Base-by-base conservation (phyloP, 1,284 basidiomycete genomes). In the Trichosporon sp. region DNA sequence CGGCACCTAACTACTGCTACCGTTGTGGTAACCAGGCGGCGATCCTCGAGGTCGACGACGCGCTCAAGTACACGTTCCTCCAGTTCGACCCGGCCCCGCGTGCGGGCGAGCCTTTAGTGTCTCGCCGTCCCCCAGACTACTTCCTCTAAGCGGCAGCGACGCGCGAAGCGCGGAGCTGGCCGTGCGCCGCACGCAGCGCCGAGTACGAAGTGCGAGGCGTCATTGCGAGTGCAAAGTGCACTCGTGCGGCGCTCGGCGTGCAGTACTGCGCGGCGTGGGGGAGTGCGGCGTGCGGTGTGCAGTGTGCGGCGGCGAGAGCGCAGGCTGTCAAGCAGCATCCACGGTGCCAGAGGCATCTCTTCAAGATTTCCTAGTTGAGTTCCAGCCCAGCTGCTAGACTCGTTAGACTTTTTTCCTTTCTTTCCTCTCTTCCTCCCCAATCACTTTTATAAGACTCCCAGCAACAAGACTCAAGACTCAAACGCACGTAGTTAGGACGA, bases 71-170 rank as follows among this genome's bases (percentile, higher is more conserved):
- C 75, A 84, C 83, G 61, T 83, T 84, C 89, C 86, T 99, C 81
- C 95, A 99, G 87, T 99, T 99, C 81, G 95, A 99, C 82, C 95
- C 95, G 74, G 95, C 95, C 71, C 95, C 96, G 72, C 86, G 95
- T 79, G 94, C 95, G 72, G 96, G 95, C 71, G 96, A 99, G 82
- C 95, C 95, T 56, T 87, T 99, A 65, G 95, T 99, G 69, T 94
- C 95, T 75, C 88, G 95, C 81, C 90, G 95, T 81, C 95, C 98
- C 79, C 96, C 95, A 78, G 96, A 99, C 85, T 95, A 95, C 83
- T 92, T 54, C 49, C 49, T 54, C 49, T 95, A 61, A 76, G 82
- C 78, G 56, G 10, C 27, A n/a, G n/a, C n/a, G n/a, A n/a, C 25
- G 21, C n/a, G 19, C 46, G 19, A 8, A 13, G 11, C 21, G 31